A percentile compares a stretch with the other conserved stretches of the same genome.
Conservation (phyloP, 306 rosid genomes). For the Spatholobus suberectus region DNA sequence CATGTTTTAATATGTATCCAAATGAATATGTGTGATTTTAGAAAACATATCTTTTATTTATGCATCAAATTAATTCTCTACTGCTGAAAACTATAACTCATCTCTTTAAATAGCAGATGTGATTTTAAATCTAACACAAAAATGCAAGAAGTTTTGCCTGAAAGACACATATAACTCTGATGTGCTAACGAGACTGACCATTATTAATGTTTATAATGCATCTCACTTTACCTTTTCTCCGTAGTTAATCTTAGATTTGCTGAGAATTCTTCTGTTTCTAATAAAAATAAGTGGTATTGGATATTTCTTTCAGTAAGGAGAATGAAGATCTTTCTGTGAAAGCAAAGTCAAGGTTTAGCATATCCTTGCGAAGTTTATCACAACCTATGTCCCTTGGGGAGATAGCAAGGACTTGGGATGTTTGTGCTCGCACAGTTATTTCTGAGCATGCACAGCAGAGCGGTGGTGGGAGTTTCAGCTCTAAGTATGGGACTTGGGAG, state of each 20-base stretch:
- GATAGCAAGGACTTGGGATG: conserved; percentile 93
- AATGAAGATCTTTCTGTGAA: conserved; percentile 89
- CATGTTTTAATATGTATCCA: neutral
- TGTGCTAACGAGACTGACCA: neutral
- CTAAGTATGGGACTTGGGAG: conserved; percentile 92
- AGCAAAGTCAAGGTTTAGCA: conserved; percentile 88
- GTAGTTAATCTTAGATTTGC: neutral
- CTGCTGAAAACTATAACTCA: neutral
- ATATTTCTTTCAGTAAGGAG: conserved; percentile 68
- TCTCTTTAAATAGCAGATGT: neutral
- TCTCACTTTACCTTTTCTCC: neutral
- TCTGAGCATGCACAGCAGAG: conserved; percentile 90
- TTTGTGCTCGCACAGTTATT: conserved; percentile 84
- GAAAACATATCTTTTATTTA: neutral
- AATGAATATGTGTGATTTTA: neutral
- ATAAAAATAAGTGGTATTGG: conserved; percentile 29
- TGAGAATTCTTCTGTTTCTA: conserved; percentile 20
- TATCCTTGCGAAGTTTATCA: conserved; percentile 77
- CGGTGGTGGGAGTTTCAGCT: conserved; percentile 99
- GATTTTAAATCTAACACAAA: conserved; percentile 19
- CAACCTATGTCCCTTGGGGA: conserved; percentile 93
- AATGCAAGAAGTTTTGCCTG: neutral
- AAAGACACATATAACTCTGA: neutral
- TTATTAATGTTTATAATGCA: conserved; percentile 1
- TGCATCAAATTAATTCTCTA: neutral